Base-by-base conservation (phyloP, 2,329 filamentous ascomycete genomes). In the Acarospora socialis region DNA sequence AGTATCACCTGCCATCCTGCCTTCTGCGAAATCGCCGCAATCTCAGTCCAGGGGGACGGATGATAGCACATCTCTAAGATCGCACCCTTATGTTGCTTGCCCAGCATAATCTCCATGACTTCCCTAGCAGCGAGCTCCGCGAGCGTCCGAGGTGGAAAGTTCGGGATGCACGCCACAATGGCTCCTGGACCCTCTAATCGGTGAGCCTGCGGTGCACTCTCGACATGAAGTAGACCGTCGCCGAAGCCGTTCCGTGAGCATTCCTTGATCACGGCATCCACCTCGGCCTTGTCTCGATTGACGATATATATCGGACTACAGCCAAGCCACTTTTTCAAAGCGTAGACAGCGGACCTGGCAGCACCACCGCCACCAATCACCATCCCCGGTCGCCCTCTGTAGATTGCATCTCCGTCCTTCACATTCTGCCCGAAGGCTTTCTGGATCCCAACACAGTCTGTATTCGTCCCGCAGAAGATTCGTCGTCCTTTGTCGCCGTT, bases 11-110 rank as follows among this genome's bases (percentile, higher is more conserved):
- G 67, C 80, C 80, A 84, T 0, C 75, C 75, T 7, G 63, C 61
- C 3, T 57, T 53, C 44, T 70, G 63, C 0, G 75, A 70, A 24
- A 83, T 45, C 25, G 63, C 65, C 1, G 70, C 72, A 29, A 83
- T 68, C 42, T 68, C 63, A 0, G 81, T 86, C 51, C 69, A 75
- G 0, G 77, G 75, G 3, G 64, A 53, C 0, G 81, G 81, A 49
- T 84, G 81, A 51, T 86, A 86, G 60, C 79, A 84, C 80, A 87
- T 86, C 53, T 86, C 80, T 37, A 86, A 52, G 35, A 86, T 69
- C 5, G 72, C 72, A 5, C 77, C 79, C 53, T 77, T 77, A 38
- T 66, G 55, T 18, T 60, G 48, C 14, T 34, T 34, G 1, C 45
- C 43, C 30, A 64, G 37, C 36, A 64, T 54, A 7, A 43, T 45